Conservation (phyloP, 345 rosid species). For the Pistacia atlantica region DNA sequence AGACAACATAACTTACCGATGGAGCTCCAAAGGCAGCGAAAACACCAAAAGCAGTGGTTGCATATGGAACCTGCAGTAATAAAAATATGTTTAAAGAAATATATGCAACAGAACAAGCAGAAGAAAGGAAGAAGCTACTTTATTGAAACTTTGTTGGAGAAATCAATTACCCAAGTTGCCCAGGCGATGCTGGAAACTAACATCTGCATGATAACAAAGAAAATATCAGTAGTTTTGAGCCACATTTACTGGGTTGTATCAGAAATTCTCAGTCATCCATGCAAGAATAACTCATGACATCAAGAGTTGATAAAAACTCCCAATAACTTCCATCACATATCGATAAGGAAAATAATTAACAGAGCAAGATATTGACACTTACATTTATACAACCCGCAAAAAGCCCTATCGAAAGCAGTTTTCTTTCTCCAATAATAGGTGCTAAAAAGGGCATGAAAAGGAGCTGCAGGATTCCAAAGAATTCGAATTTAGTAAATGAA, state of each 20-base stretch:
- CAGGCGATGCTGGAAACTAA: constrained; percentile 70
- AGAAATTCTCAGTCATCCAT: neutral
- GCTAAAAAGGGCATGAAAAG: constrained; percentile 66
- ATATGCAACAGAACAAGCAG: neutral
- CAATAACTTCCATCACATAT: too few species aligned
- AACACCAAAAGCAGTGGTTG: constrained; percentile 37
- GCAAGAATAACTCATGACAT: too few species aligned
- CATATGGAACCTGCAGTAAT: constrained; percentile 74
- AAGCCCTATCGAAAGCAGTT: constrained; percentile 75
- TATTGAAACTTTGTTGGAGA: constrained; percentile 7
- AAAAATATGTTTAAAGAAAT: neutral
- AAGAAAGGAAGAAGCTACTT: neutral
- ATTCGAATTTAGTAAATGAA: neutral
- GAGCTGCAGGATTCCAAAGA: constrained; percentile 46
- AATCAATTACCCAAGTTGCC: constrained; percentile 70
- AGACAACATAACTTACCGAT: constrained; percentile 52
- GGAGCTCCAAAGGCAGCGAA: constrained; percentile 51
- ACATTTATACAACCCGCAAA: constrained; percentile 46
- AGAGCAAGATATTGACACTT: neutral
- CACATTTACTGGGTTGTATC: neutral
- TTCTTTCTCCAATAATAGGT: constrained; percentile 57
- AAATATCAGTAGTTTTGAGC: neutral
- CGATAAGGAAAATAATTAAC: too few species aligned
- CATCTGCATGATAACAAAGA: constrained; percentile 49
- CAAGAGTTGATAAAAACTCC: too few species aligned